Percentiles rank a stretch among this genome's conserved stretches.
Evolutionary conservation across 2,329 filamentous ascomycete species (phyloP).

Genomic region (Fusarium sulawesiense): DNA sequence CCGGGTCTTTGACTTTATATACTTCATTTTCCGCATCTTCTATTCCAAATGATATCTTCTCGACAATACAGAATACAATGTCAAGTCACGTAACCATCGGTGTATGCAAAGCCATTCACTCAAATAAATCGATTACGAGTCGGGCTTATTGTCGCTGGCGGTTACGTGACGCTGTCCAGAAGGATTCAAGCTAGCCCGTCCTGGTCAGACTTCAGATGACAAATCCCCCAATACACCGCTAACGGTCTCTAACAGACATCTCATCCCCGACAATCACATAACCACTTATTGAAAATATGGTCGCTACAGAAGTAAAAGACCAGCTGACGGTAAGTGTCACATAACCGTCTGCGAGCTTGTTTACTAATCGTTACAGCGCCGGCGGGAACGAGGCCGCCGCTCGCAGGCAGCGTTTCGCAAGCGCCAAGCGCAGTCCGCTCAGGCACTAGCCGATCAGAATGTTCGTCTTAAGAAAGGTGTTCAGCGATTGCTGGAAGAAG

Average conservation of each 20-base stretch:
- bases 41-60: background rate
- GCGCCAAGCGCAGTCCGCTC: background rate
- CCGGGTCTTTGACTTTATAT: background rate
- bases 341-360: fast-evolving
- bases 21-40: background rate
- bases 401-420: conserved; percentile 21
- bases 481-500: background rate
- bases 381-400: conserved; percentile 13
- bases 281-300: background rate
- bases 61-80: fast-evolving
- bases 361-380: background rate
- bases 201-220: background rate
- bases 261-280: background rate
- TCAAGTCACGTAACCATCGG: conserved; percentile 1
- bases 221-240: background rate
- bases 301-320: background rate
- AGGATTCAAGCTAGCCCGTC: background rate
- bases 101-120: fast-evolving
- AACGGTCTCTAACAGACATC: too few species aligned
- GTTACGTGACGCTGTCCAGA: conserved; percentile 18
- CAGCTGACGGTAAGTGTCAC: background rate
- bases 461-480: background rate
- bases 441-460: background rate
- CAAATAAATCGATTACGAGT: background rate
- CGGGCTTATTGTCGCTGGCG: background rate